These are phyloP conservation scores for Daedaleopsis nitida DNA, from an alignment of 768 basidiomycete species.

Conservation along the genomic window DNA sequence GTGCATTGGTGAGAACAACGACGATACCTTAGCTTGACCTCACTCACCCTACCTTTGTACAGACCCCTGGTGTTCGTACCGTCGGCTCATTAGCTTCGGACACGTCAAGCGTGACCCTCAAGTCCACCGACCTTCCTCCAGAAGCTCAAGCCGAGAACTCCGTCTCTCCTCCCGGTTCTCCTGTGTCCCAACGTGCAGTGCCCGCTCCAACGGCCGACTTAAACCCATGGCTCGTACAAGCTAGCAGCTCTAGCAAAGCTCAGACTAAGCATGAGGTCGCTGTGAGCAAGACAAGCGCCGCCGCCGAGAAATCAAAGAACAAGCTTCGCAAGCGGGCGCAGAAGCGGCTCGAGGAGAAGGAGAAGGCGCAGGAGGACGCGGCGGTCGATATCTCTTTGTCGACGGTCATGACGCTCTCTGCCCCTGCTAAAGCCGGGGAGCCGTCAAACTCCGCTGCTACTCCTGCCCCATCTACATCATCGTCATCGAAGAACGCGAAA, in stretches of 20 bases:
- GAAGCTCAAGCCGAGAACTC: constrained; percentile 27
- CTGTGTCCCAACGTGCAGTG: constrained; percentile 14
- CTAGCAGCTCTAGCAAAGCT: constrained; percentile 44
- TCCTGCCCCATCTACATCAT: not conserved
- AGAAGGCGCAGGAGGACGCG: constrained; percentile 71
- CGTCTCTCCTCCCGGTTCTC: constrained; percentile 24
- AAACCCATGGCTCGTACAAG: constrained; percentile 82
- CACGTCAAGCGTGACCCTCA: constrained; percentile 69
- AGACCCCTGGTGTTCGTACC: constrained; percentile 24
- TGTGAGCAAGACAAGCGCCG: constrained; percentile 66
- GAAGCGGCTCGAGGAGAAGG: constrained; percentile 59
- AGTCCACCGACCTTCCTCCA: constrained; percentile 54
- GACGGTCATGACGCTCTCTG: constrained; percentile 42
- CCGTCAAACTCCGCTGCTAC: constrained; percentile 20
- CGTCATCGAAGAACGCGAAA: not conserved
- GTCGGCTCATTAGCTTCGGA: constrained; percentile 46
- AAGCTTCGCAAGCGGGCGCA: constrained; percentile 67
- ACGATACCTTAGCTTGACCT: not conserved
- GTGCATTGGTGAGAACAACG: constrained; percentile 31
- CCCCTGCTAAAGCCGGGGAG: constrained; percentile 16
- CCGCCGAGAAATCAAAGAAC: constrained; percentile 67
- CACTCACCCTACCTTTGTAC: not conserved
- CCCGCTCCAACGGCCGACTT: constrained; percentile 20
- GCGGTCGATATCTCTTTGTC: constrained; percentile 73
- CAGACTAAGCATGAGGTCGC: constrained; percentile 76